Conservation (phyloP, 2,329 filamentous ascomycete genomes). For the Fusarium marasasianum region DNA sequence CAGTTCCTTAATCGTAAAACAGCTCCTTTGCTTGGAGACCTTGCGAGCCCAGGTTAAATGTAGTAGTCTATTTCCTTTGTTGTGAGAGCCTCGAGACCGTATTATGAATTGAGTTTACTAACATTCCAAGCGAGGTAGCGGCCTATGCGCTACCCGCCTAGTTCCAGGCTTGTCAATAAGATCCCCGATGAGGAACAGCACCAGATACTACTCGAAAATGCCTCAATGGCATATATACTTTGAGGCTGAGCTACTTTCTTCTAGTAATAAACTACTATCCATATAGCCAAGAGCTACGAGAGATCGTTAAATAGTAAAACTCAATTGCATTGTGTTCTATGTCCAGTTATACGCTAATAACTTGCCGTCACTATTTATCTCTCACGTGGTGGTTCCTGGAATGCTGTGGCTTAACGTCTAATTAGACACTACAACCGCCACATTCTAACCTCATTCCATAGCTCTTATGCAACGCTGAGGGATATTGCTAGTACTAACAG, state of each 20-base stretch:
- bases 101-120: neutral
- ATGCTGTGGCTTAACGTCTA: accelerated
- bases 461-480: accelerated
- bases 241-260: neutral
- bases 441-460: accelerated
- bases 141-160: neutral
- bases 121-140: neutral
- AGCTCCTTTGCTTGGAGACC: neutral
- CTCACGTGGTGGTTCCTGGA: neutral
- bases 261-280: neutral
- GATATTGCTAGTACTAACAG: accelerated
- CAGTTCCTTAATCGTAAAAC: accelerated
- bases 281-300: accelerated
- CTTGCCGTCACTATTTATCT: accelerated
- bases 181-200: too few species aligned
- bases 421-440: neutral
- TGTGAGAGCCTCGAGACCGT: accelerated
- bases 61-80: neutral
- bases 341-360: accelerated
- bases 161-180: neutral
- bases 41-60: accelerated
- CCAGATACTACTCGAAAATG: neutral
- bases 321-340: neutral
- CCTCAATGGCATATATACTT: neutral
- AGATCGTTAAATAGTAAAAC: neutral